Percentiles rank a stretch among this genome's conserved stretches.
phyloP scores from a whole-genome alignment of 768 basidiomycete species.

The Suillus discolor region DNA sequence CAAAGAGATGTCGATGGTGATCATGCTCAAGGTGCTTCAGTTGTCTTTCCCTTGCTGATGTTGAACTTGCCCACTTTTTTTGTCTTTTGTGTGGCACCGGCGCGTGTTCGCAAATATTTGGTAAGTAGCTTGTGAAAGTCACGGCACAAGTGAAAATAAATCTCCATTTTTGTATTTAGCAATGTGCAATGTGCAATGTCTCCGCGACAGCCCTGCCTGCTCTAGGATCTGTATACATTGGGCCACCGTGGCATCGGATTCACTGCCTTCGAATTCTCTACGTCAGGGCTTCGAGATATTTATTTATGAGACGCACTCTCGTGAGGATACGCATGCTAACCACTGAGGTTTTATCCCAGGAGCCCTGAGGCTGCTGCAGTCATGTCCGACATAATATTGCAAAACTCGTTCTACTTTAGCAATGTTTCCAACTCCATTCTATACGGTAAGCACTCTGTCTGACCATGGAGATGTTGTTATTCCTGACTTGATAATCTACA shows the following conservation, averaged over 20 bases:
- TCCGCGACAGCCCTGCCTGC: neutral
- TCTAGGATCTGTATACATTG: neutral
- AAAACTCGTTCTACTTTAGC: slow-evolving; percentile 21
- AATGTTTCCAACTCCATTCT: slow-evolving; percentile 18
- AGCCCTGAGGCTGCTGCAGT: neutral
- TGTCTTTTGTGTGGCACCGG: too few species aligned
- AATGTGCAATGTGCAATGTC: neutral
- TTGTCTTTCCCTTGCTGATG: too few species aligned
- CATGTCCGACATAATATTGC: slow-evolving; percentile 13
- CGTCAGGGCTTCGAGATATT: neutral
- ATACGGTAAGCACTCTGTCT: slow-evolving; percentile 13
- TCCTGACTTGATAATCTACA: slow-evolving; percentile 9
- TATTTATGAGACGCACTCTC: neutral
- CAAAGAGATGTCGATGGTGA: too few species aligned
- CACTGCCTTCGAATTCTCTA: neutral
- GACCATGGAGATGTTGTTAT: neutral
- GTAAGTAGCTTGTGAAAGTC: too few species aligned
- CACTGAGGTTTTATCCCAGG: neutral
- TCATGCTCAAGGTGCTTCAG: too few species aligned
- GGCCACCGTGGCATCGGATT: neutral
- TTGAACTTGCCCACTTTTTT: too few species aligned
- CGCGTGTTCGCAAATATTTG: too few species aligned
- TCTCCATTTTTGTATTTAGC: too few species aligned
- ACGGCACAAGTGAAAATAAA: too few species aligned
- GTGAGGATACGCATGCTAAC: neutral